Conservation (phyloP, 768 basidiomycete genomes). For the Coprinopsis marcescibilis region DNA sequence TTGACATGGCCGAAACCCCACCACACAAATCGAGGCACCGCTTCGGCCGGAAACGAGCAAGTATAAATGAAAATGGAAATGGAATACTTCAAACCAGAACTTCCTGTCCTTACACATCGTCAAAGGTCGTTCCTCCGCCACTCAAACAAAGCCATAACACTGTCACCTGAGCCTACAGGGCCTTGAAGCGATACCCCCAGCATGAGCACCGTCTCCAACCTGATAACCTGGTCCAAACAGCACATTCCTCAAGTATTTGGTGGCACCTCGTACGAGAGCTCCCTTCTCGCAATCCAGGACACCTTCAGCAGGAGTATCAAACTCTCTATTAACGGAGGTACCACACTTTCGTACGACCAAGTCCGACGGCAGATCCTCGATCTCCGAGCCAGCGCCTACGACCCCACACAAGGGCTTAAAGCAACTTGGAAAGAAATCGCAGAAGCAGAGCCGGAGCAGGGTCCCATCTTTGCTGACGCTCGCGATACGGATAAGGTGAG, state of each 20-base stretch:
- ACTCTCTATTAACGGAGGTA: slow-evolving; percentile 8
- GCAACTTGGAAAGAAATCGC: slow-evolving; percentile 5
- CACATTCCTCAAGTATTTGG: slow-evolving; percentile 11
- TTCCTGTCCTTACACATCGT: too few species aligned
- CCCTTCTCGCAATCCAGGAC: slow-evolving; percentile 5
- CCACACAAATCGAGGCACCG: too few species aligned
- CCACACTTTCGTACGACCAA: slow-evolving; percentile 5
- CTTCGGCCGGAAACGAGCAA: too few species aligned
- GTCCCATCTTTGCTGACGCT: neutral
- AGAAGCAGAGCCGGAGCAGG: neutral
- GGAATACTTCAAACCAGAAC: too few species aligned
- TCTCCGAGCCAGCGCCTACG: slow-evolving; percentile 1
- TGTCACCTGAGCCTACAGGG: too few species aligned
- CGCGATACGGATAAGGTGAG: neutral
- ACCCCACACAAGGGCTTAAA: neutral
- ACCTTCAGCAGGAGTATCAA: slow-evolving; percentile 11
- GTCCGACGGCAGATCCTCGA: slow-evolving; percentile 8
- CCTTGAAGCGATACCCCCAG: too few species aligned
- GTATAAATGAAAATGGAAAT: too few species aligned
- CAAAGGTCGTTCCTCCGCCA: too few species aligned
- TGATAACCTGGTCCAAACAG: slow-evolving; percentile 12
- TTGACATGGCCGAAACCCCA: too few species aligned
- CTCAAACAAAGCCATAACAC: too few species aligned
- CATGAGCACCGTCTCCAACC: too few species aligned
- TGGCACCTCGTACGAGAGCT: slow-evolving; percentile 8